Evolutionary conservation across 202 grass and related monocot genomes (phyloP).

Genomic region (Setaria italica): DNA sequence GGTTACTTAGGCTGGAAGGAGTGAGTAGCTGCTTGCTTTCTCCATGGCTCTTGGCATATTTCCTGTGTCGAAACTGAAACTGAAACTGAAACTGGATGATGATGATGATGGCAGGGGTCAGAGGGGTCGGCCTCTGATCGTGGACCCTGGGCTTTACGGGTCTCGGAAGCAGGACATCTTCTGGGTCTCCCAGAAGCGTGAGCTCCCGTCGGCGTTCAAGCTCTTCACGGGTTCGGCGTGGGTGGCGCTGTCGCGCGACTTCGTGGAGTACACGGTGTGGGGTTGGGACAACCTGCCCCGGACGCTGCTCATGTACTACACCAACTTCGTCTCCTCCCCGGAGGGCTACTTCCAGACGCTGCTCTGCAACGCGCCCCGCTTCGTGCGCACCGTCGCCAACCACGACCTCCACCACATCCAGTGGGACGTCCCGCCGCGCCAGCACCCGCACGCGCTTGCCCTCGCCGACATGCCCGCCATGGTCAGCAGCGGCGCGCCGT

Average conservation of each 20-base stretch:
- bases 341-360: slow-evolving; percentile 98
- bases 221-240: slow-evolving; percentile 91
- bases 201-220: slow-evolving; percentile 72
- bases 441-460: slow-evolving; percentile 80
- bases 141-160: slow-evolving; percentile 72
- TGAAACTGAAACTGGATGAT: not conserved
- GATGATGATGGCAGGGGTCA: slow-evolving; percentile 18
- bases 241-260: slow-evolving; percentile 67
- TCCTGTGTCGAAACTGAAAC: not conserved
- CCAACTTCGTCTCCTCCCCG: slow-evolving; percentile 90
- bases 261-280: slow-evolving; percentile 88
- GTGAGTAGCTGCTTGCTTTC: not conserved
- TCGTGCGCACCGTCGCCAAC: slow-evolving; percentile 74
- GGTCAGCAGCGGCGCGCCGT: slow-evolving; percentile 72
- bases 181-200: slow-evolving; percentile 52
- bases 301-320: slow-evolving; percentile 96
- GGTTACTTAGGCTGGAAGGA: slow-evolving; percentile 76
- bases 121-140: slow-evolving; percentile 60
- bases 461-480: slow-evolving; percentile 59
- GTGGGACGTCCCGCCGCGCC: slow-evolving; percentile 87
- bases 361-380: slow-evolving; percentile 77
- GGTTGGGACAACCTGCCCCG: slow-evolving; percentile 98
- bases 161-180: slow-evolving; percentile 63
- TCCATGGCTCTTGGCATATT: not conserved
- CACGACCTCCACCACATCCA: slow-evolving; percentile 95